Evolutionary conservation across 306 rosid species (phyloP).

Genomic region (Lotus japonicus): DNA sequence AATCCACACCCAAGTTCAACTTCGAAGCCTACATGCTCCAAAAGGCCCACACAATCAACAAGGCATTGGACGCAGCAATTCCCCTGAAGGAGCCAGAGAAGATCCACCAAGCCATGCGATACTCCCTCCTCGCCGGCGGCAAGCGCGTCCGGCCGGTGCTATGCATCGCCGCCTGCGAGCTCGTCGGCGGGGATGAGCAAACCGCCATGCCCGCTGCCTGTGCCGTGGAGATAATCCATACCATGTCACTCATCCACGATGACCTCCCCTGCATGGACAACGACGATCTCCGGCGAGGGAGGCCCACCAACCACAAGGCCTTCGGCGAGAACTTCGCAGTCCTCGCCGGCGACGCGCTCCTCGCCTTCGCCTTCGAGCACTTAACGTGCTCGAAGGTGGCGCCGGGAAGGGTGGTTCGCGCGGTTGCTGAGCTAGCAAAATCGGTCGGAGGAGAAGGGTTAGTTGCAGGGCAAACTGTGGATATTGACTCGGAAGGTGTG

Average conservation of each 20-base stretch:
- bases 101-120: conserved; percentile 71
- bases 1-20: conserved; percentile 23
- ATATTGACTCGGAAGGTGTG: conserved; percentile 43
- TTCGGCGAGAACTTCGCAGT: conserved; percentile 75
- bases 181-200: conserved; percentile 48
- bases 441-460: conserved; percentile 60
- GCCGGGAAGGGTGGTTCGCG: conserved; percentile 34
- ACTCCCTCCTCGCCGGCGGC: conserved; percentile 81
- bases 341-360: conserved; percentile 68
- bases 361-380: conserved; percentile 62
- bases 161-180: conserved; percentile 65
- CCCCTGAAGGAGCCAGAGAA: conserved; percentile 39
- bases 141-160: conserved; percentile 67
- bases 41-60: conserved; percentile 44
- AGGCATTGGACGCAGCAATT: conserved; percentile 52
- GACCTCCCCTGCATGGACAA: conserved; percentile 82
- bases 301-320: conserved; percentile 62
- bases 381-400: conserved; percentile 37
- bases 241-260: conserved; percentile 83
- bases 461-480: conserved; percentile 73
- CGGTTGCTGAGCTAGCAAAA: conserved; percentile 47
- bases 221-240: conserved; percentile 78
- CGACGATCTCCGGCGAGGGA: conserved; percentile 78
- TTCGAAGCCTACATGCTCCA: conserved; percentile 51
- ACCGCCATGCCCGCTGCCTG: conserved; percentile 63